phyloP scores from a whole-genome alignment of 2,329 filamentous ascomycete genomes.

The Ambrosiella xylebori region DNA sequence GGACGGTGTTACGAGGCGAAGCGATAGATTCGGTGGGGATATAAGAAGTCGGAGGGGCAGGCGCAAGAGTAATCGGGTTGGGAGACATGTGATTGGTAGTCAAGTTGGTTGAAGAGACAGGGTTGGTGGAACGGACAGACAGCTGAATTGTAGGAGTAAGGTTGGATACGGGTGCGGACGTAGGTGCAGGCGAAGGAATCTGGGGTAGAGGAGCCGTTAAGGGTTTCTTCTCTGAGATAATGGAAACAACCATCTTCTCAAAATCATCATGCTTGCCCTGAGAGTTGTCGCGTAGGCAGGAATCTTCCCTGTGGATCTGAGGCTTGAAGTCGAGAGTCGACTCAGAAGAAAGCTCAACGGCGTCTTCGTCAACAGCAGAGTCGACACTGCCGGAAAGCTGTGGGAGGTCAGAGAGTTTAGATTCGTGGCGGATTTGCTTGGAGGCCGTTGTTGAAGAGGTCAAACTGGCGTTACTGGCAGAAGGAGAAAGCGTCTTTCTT shows the following conservation, averaged over 20 bases:
- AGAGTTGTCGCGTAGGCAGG: slow-evolving; percentile 32
- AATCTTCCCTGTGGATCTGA: slow-evolving; percentile 53
- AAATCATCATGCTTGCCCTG: slow-evolving; percentile 57
- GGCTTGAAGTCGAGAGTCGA: slow-evolving; percentile 46
- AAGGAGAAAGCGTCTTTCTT: slow-evolving; percentile 78
- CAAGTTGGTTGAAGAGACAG: background rate
- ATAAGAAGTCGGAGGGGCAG: slow-evolving; percentile 12
- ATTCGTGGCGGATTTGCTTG: slow-evolving; percentile 29
- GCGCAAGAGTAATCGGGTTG: slow-evolving; percentile 17
- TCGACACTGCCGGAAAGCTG: slow-evolving; percentile 64
- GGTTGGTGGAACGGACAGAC: slow-evolving; percentile 21
- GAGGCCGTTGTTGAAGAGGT: slow-evolving; percentile 30
- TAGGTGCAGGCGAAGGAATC: slow-evolving; percentile 1
- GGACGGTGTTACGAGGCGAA: background rate
- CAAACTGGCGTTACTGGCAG: slow-evolving; percentile 27
- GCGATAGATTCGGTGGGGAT: slow-evolving; percentile 12
- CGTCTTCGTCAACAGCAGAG: slow-evolving; percentile 46
- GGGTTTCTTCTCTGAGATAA: slow-evolving; percentile 71
- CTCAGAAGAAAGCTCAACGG: slow-evolving; percentile 39
- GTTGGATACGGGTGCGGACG: slow-evolving; percentile 13
- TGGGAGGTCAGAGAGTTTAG: slow-evolving; percentile 38
- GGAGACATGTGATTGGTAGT: slow-evolving; percentile 19
- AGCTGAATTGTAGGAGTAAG: slow-evolving; percentile 14
- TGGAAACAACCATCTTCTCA: slow-evolving; percentile 85
- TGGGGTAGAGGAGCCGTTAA: slow-evolving; percentile 36